phyloP scores from a whole-genome alignment of 495 filamentous ascomycete genomes.

The Neurospora tetraspora region DNA sequence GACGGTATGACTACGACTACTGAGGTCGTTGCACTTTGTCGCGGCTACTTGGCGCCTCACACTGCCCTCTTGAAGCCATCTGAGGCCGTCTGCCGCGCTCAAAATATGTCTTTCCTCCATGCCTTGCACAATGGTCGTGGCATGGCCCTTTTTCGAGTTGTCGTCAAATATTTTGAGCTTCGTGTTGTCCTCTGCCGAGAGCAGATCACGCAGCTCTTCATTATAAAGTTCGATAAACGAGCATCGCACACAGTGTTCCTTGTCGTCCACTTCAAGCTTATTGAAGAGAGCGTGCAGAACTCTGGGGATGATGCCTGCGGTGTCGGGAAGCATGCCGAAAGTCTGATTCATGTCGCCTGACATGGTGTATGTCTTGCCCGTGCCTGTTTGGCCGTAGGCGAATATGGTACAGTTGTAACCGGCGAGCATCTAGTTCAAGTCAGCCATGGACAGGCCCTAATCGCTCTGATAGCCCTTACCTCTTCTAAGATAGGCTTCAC shows the following conservation, averaged over 20 bases:
- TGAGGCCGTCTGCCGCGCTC: slow-evolving; percentile 72
- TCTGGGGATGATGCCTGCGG: slow-evolving; percentile 88
- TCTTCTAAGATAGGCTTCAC: slow-evolving; percentile 87
- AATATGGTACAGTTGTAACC: slow-evolving; percentile 99
- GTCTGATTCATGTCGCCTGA: slow-evolving; percentile 91
- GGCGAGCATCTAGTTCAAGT: slow-evolving; percentile 61
- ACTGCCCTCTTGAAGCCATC: slow-evolving; percentile 80
- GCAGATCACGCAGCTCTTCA: slow-evolving; percentile 84
- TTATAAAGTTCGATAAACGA: slow-evolving; percentile 99
- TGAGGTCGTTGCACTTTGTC: slow-evolving; percentile 96
- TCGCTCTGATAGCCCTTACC: slow-evolving; percentile 37
- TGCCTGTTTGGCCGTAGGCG: slow-evolving; percentile 95
- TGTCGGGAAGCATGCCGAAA: slow-evolving; percentile 74
- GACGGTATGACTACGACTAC: slow-evolving; percentile 89
- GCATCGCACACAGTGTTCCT: slow-evolving; percentile 86
- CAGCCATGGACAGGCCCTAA: not conserved
- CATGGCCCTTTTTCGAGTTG: slow-evolving; percentile 67
- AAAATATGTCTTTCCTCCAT: slow-evolving; percentile 96
- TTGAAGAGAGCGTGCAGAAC: slow-evolving; percentile 77
- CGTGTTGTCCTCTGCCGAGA: slow-evolving; percentile 65
- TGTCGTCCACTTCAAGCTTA: slow-evolving; percentile 67
- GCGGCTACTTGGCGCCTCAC: slow-evolving; percentile 92
- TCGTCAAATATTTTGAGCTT: slow-evolving; percentile 97
- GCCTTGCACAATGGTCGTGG: slow-evolving; percentile 78
- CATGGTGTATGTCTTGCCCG: slow-evolving; percentile 99